Conservation (phyloP, 441 rosid species). For the Mallotus repandus region DNA sequence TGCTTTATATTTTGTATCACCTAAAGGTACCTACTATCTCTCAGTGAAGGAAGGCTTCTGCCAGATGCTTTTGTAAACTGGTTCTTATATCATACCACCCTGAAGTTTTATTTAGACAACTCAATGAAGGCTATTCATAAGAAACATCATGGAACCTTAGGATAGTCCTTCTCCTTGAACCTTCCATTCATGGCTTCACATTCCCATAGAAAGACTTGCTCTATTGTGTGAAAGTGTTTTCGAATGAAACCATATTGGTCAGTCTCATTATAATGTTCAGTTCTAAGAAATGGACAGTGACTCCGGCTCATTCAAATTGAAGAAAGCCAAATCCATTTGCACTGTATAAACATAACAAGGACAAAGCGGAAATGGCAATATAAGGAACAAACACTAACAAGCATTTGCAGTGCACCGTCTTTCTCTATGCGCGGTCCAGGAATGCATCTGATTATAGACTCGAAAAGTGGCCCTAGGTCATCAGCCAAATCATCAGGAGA, state of each 20-base stretch:
- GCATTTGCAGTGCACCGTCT: slow-evolving; percentile 98
- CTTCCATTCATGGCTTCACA: slow-evolving; percentile 14
- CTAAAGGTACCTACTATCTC: background rate
- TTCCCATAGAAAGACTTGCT: background rate
- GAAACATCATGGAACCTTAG: background rate
- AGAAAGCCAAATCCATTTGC: slow-evolving; percentile 15
- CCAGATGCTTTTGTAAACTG: background rate
- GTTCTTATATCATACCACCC: slow-evolving; percentile 3
- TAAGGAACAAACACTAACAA: slow-evolving; percentile 67
- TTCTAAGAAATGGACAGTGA: background rate
- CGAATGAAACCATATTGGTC: background rate
- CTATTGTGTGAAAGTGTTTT: background rate
- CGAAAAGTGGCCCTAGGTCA: slow-evolving; percentile 92
- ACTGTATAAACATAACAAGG: slow-evolving; percentile 7
- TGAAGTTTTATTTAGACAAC: background rate
- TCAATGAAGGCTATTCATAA: background rate
- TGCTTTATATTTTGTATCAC: background rate
- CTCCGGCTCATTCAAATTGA: slow-evolving; percentile 1
- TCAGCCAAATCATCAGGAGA: slow-evolving; percentile 83
- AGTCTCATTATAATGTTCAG: background rate
- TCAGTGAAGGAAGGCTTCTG: background rate
- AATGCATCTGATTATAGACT: slow-evolving; percentile 87
- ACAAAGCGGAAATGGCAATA: slow-evolving; percentile 20
- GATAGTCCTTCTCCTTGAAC: background rate
- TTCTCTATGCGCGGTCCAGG: slow-evolving; percentile 88